Conservation (phyloP, 805 yeast genomes). For the Candida ortonii region DNA sequence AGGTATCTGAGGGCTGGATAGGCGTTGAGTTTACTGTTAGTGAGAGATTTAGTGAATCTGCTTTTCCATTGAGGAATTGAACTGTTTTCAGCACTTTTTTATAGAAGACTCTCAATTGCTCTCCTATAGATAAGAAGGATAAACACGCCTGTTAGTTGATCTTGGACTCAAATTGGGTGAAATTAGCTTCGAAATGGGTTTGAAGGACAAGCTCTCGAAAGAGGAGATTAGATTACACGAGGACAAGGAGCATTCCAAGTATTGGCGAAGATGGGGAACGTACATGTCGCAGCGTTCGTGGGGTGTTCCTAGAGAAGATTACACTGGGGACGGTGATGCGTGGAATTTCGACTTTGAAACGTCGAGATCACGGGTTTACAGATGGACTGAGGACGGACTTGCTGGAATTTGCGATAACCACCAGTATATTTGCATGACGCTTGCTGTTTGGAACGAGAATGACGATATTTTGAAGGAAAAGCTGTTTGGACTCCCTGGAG, state of each 20-base stretch:
- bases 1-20: too few species aligned
- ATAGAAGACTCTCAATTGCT: too few species aligned
- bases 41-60: too few species aligned
- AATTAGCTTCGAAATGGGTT: slow-evolving; percentile 25
- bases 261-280: slow-evolving; percentile 91
- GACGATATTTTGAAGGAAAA: slow-evolving; percentile 84
- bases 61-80: too few species aligned
- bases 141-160: too few species aligned
- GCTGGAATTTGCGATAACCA: slow-evolving; percentile 87
- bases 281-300: slow-evolving; percentile 85
- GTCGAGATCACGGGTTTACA: slow-evolving; percentile 71
- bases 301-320: slow-evolving; percentile 87
- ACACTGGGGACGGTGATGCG: slow-evolving; percentile 81
- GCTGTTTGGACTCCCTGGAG: slow-evolving; percentile 77
- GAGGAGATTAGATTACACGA: slow-evolving; percentile 43
- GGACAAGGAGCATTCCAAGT: slow-evolving; percentile 41
- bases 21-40: too few species aligned
- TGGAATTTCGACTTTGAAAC: slow-evolving; percentile 91
- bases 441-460: slow-evolving; percentile 90
- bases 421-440: slow-evolving; percentile 69
- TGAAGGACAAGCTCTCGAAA: slow-evolving; percentile 17
- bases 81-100: too few species aligned
- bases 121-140: too few species aligned
- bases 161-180: too few species aligned
- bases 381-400: slow-evolving; percentile 97